Evolutionary conservation across 108 stramenopile species (phyloP).

Genomic region (Pseudonitzschia multistriata): DNA sequence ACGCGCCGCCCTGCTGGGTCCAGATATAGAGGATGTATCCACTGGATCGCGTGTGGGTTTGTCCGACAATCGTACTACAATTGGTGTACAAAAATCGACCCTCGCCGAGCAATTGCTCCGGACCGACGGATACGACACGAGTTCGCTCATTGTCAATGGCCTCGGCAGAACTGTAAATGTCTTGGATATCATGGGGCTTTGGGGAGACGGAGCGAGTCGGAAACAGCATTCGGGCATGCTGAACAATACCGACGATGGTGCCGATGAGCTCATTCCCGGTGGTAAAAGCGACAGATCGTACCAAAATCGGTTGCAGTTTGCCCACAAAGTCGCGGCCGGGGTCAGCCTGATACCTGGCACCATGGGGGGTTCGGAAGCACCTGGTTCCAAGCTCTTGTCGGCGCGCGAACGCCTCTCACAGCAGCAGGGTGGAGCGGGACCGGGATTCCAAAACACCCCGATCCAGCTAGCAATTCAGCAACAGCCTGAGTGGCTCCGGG

Average conservation of each 20-base stretch:
- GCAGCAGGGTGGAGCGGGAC: conserved; percentile 14
- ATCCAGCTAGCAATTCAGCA: conserved; percentile 62
- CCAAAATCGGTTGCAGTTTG: conserved; percentile 61
- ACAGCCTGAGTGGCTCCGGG: conserved; percentile 81
- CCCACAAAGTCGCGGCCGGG: conserved; percentile 36
- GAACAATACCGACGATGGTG: conserved; percentile 15
- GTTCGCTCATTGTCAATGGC: conserved; percentile 75
- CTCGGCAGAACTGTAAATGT: conserved; percentile 73
- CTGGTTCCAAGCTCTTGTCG: conserved; percentile 54
- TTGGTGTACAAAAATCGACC: conserved; percentile 66
- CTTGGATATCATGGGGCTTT: conserved; percentile 71
- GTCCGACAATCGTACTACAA: conserved; percentile 36
- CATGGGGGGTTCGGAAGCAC: conserved; percentile 33
- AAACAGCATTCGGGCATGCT: conserved; percentile 1
- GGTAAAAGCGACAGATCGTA: conserved; percentile 78
- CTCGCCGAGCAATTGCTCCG: conserved; percentile 79
- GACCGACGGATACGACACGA: conserved; percentile 75
- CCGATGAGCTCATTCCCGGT: conserved; percentile 56
- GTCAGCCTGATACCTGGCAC: conserved; percentile 24
- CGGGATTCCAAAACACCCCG: conserved; percentile 43
- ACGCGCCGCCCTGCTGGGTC: conserved; percentile 69
- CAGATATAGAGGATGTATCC: conserved; percentile 76
- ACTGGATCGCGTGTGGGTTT: conserved; percentile 52
- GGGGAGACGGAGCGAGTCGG: conserved; percentile 47
- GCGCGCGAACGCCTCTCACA: conserved; percentile 61